Evolutionary conservation across 75 land plant species (phyloP), one percentile per base, ranked within the genome.

Genomic region (Picea sitchensis): DNA sequence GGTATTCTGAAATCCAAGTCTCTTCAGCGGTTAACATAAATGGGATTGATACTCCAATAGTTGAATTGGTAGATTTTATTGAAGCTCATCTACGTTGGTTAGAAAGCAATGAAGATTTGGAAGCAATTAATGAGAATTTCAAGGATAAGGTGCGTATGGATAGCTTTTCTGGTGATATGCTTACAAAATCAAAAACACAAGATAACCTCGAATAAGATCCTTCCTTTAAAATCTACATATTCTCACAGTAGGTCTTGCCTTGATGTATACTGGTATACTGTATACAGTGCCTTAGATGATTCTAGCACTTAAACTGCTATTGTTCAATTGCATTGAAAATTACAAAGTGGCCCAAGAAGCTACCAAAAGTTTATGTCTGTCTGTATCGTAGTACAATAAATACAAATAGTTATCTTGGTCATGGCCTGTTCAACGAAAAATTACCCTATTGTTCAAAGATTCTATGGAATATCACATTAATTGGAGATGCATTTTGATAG

Each of bases 11-110:
- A 38, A 38, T 3, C 5, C 5, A 38, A 38, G 41, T 5, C 41
- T 3, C 41, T 38, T 38, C 5, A 38, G 41, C 41, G 41, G 41
- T 5, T 38, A 2, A 38, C 41, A 38, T 38, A 38, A 38, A 38
- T 38, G 73, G 73, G 73, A 71, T 18, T 41, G 0, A 44, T 71
- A 71, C 73, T 41, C 23, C 54, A 41, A 44, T 71, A 71, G 23
- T 38, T 71, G 51, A 71, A 71, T 71, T 71, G 73, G 20, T 71
- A 41, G 73, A 68, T 68, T 68, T 68, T 68, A 68, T 68, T 36
- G 72, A 68, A 36, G 51, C 72, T 68, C 38, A 68, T 38, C 17
- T 68, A 12, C 38, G 44, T 32, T 44, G 47, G 51, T 1, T 15
- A 13, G 71, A 68, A 68, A 44, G 6, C 5, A 20, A 13, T 34